Evolutionary conservation across 306 rosid species (phyloP).

Genomic region (Quercus wislizeni): DNA sequence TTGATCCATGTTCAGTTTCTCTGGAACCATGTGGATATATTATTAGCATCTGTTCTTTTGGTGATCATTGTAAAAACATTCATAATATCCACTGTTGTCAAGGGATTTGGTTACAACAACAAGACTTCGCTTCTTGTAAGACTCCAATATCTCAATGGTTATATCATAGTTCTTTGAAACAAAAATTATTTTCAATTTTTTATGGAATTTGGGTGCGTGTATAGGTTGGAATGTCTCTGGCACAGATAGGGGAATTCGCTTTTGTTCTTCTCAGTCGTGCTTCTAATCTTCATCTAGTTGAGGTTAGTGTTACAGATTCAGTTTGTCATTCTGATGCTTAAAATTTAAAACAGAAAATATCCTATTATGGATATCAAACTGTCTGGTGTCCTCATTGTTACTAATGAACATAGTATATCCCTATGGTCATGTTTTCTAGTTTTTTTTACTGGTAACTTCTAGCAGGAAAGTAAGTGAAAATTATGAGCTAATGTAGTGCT

Average conservation of each 20-base stretch:
- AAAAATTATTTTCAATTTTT: constrained; percentile 37
- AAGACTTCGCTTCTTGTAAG: constrained; percentile 93
- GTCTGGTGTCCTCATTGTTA: neutral
- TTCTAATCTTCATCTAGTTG: constrained; percentile 96
- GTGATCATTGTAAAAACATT: constrained; percentile 82
- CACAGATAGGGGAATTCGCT: constrained; percentile 96
- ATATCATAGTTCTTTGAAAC: neutral
- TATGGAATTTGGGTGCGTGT: constrained; percentile 50
- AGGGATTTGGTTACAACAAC: constrained; percentile 93
- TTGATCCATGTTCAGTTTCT: constrained; percentile 96
- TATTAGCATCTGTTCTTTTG: constrained; percentile 91
- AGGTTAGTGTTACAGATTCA: constrained; percentile 54
- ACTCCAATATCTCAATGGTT: constrained; percentile 26
- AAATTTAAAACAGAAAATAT: neutral
- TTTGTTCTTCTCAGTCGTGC: constrained; percentile 99
- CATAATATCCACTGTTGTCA: constrained; percentile 71
- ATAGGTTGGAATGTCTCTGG: constrained; percentile 97
- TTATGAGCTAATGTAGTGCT: neutral
- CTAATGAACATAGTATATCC: neutral
- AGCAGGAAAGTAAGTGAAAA: neutral
- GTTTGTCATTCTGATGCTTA: neutral
- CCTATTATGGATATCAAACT: neutral
- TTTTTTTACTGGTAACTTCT: neutral
- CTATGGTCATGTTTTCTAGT: neutral
- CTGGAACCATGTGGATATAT: constrained; percentile 94